Percentiles rank a stretch among this genome's conserved stretches.
Evolutionary conservation across 108 stramenopile genomes (phyloP).

Genomic region (Discostella pseudostelligera): DNA sequence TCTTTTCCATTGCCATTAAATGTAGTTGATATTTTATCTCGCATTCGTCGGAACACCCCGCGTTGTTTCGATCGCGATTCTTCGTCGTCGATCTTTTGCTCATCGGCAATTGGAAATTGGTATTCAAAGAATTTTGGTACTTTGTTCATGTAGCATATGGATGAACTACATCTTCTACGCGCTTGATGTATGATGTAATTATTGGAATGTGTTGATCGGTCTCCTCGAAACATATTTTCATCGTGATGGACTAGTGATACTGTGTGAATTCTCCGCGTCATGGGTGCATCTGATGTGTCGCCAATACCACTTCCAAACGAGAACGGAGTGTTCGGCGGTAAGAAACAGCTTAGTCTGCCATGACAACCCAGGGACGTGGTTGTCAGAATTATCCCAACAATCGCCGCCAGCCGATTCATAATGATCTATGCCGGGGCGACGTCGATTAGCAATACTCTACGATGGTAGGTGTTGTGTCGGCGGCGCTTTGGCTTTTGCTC

Average conservation of each 20-base stretch:
- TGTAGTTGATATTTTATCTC: slow-evolving; percentile 34
- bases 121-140: slow-evolving; percentile 14
- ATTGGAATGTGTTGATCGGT: slow-evolving; percentile 5
- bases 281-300: background rate
- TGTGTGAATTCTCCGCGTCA: background rate
- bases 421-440: background rate
- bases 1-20: slow-evolving; percentile 21
- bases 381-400: slow-evolving; percentile 8
- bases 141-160: slow-evolving; percentile 11
- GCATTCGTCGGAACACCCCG: slow-evolving; percentile 32
- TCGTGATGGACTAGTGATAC: background rate
- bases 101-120: background rate
- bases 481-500: no score
- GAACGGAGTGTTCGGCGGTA: background rate
- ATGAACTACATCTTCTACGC: background rate
- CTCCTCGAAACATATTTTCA: background rate
- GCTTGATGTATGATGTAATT: background rate
- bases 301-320: background rate
- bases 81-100: slow-evolving; percentile 7
- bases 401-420: slow-evolving; percentile 5
- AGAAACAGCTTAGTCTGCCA: slow-evolving; percentile 12
- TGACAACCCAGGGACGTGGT: slow-evolving; percentile 1
- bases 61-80: slow-evolving; percentile 13
- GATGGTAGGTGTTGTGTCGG: no score
- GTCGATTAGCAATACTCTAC: no score